phyloP scores from a whole-genome alignment of 73 alveolate genomes.

The Tetrahymena thermophila region DNA sequence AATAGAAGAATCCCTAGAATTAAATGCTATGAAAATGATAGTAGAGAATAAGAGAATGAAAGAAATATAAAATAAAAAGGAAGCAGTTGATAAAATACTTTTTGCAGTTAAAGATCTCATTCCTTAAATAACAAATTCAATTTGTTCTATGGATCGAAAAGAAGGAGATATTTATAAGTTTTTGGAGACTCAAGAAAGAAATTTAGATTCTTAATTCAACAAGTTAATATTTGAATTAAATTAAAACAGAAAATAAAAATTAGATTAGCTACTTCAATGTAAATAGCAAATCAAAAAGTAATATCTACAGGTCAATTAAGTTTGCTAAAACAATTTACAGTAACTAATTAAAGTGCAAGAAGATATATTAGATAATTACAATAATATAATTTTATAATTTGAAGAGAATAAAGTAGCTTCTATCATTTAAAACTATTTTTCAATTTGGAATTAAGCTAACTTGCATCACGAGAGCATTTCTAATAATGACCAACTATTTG shows the following conservation, averaged over 20 bases:
- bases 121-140: neutral
- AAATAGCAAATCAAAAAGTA: neutral
- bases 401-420: neutral
- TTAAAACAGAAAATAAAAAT: neutral
- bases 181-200: neutral
- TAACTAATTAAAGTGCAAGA: neutral
- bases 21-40: neutral
- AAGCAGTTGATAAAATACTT: neutral
- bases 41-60: neutral
- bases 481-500: neutral
- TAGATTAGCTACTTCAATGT: neutral
- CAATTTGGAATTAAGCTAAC: neutral
- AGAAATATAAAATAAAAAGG: neutral
- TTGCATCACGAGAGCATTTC: neutral
- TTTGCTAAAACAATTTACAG: neutral
- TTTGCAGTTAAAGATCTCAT: neutral
- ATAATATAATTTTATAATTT: neutral
- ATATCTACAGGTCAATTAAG: neutral
- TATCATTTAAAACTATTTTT: neutral
- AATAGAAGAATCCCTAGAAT: neutral
- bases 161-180: neutral
- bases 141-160: neutral
- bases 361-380: neutral
- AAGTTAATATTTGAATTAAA: neutral
- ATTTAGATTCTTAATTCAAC: neutral